These are phyloP conservation scores for Verticillium klebahnii DNA, from an alignment of 2,329 filamentous ascomycete species.

Conservation along the genomic window DNA sequence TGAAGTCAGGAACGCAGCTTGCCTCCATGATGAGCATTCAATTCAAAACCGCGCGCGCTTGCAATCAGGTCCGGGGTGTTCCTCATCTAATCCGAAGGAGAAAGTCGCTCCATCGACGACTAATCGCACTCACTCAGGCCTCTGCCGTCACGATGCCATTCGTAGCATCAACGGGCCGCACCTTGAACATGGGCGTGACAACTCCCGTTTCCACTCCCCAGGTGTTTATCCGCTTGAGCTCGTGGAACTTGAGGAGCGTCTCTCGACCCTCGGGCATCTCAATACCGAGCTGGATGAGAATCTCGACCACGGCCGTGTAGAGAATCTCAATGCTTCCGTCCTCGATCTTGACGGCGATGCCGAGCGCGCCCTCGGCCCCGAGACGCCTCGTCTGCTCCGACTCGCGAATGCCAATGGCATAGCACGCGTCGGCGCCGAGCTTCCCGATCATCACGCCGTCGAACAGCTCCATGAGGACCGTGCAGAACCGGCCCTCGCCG, in stretches of 20 bases:
- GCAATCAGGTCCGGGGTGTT: no score
- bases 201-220: slow-evolving; percentile 29
- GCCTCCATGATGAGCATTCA: no score
- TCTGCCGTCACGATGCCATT: not conserved
- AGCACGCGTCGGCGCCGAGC: slow-evolving; percentile 43
- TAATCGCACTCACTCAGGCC: not conserved
- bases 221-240: slow-evolving; percentile 29
- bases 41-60: no score
- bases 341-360: slow-evolving; percentile 43
- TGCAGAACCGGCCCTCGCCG: slow-evolving; percentile 42
- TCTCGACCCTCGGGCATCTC: slow-evolving; percentile 23
- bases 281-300: slow-evolving; percentile 37
- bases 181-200: slow-evolving; percentile 9
- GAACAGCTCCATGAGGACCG: slow-evolving; percentile 35
- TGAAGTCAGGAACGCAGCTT: no score
- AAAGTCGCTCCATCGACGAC: not conserved
- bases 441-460: slow-evolving; percentile 36
- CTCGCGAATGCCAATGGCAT: slow-evolving; percentile 36
- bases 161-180: not conserved
- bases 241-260: slow-evolving; percentile 26
- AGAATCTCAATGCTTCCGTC: slow-evolving; percentile 39
- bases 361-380: slow-evolving; percentile 31
- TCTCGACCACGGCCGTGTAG: slow-evolving; percentile 37
- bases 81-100: not conserved
- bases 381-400: slow-evolving; percentile 29